Evolutionary conservation across 2,329 filamentous ascomycete species (phyloP).

Genomic region (Cladosporium halotolerans): DNA sequence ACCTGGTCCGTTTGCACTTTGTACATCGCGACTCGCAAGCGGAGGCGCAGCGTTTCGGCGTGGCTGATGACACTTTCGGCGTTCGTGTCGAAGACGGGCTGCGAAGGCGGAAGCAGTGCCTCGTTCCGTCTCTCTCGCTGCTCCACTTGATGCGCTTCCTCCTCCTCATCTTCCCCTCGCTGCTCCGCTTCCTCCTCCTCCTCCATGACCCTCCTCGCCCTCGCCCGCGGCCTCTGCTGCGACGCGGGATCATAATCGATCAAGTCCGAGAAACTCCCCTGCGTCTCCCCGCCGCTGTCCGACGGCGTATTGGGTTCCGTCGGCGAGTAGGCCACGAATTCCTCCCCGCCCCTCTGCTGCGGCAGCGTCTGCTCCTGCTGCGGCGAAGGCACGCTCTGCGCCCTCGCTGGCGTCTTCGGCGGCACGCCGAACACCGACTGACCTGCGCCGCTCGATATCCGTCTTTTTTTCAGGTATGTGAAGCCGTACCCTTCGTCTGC

Average conservation of each 20-base stretch:
- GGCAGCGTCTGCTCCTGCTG: no score
- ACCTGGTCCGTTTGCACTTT: slow-evolving; percentile 70
- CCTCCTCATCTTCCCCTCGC: background rate
- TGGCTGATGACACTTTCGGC: slow-evolving; percentile 39
- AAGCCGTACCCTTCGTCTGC: slow-evolving; percentile 28
- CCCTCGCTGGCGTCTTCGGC: no score
- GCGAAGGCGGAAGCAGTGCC: background rate
- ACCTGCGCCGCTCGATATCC: background rate
- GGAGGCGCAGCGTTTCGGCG: slow-evolving; percentile 59
- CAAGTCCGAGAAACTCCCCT: slow-evolving; percentile 38
- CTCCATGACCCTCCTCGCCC: background rate
- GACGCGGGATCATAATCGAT: slow-evolving; percentile 43
- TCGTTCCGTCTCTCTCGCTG: background rate
- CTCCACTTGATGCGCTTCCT: background rate
- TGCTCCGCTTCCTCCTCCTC: background rate
- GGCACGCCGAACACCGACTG: no score
- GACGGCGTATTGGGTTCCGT: slow-evolving; percentile 26
- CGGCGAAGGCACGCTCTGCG: no score
- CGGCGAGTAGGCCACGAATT: slow-evolving; percentile 11
- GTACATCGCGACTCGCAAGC: slow-evolving; percentile 67
- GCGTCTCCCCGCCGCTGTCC: slow-evolving; percentile 14
- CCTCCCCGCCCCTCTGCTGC: no score
- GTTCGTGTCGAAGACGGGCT: no score
- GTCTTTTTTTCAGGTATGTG: slow-evolving; percentile 30
- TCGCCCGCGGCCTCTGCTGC: slow-evolving; percentile 25